A percentile compares a stretch with the other conserved stretches of the same genome.
Conservation (phyloP, 2,329 filamentous ascomycete genomes). For the Alternaria arbusti region DNA sequence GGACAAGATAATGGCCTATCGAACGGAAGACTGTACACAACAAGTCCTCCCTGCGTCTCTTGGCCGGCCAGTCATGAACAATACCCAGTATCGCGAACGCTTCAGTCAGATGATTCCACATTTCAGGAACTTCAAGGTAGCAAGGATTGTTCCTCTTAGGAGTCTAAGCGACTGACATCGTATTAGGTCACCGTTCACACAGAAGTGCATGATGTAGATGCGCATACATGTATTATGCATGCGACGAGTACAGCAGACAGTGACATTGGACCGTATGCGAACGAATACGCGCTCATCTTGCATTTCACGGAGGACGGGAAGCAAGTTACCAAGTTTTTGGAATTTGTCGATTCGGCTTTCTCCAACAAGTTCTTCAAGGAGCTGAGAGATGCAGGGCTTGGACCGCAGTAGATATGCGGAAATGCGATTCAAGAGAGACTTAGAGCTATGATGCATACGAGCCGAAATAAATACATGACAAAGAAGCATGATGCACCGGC, state of each 20-base stretch:
- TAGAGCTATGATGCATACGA: neutral
- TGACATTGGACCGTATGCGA: neutral
- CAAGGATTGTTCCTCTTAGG: rapidly evolving
- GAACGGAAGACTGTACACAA: neutral
- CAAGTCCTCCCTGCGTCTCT: neutral
- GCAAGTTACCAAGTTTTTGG: neutral
- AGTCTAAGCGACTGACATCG: neutral
- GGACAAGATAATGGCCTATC: neutral
- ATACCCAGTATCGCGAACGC: neutral
- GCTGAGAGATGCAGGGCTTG: neutral
- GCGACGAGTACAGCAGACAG: neutral
- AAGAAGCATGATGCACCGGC: too few species aligned
- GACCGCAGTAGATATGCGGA: neutral
- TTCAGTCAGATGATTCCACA: neutral
- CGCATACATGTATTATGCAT: neutral
- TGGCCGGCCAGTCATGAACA: neutral
- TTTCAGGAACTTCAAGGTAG: neutral
- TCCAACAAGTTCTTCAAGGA: constrained; percentile 2
- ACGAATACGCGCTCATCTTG: constrained; percentile 1
- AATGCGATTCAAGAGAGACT: neutral
- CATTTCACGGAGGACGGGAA: constrained; percentile 2
- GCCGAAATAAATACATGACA: too few species aligned
- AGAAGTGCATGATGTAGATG: neutral
- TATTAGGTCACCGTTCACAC: neutral
- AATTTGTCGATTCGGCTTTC: constrained; percentile 3